phyloP scores from a whole-genome alignment of 345 rosid genomes.

The Hibiscus tridactylites region DNA sequence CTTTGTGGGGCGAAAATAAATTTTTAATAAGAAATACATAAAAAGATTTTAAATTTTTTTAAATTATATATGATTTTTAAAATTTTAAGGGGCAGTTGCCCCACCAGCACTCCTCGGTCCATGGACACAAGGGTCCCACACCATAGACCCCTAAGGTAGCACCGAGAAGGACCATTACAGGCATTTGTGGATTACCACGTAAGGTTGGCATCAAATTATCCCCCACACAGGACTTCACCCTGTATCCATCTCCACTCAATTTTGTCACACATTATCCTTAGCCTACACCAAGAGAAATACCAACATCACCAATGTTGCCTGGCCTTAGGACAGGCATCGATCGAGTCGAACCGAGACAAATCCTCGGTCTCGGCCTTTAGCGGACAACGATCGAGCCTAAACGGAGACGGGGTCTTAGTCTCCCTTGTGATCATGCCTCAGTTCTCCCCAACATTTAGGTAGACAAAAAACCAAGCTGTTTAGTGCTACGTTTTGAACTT shows the following conservation, averaged over 20 bases:
- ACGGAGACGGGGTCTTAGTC: conserved; percentile 12
- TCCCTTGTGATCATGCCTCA: conserved; percentile 24
- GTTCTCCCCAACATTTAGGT: conserved; percentile 14
- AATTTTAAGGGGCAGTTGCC: too few relatives aligned
- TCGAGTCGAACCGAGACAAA: conserved; percentile 32
- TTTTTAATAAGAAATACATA: too few relatives aligned
- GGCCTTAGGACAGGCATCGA: conserved; percentile 16
- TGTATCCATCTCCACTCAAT: conserved; percentile 10
- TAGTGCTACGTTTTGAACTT: neutral
- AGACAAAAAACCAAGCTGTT: neutral
- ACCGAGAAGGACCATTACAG: conserved; percentile 35
- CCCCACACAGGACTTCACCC: conserved; percentile 15
- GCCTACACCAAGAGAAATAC: neutral
- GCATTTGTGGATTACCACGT: conserved; percentile 10
- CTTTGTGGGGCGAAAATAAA: too few relatives aligned
- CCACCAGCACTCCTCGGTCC: too few relatives aligned
- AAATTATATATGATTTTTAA: too few relatives aligned
- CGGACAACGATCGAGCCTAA: conserved; percentile 38
- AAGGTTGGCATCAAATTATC: conserved; percentile 36
- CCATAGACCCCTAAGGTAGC: conserved; percentile 34
- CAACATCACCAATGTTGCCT: conserved; percentile 21
- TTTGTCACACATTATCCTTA: conserved; percentile 7
- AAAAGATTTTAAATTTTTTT: too few relatives aligned
- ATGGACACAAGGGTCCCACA: neutral
- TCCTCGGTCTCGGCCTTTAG: conserved; percentile 29